These are phyloP conservation scores for Chlamydomonas reinhardtii DNA, from an alignment of 163 green algal species.

Conservation along the genomic window DNA sequence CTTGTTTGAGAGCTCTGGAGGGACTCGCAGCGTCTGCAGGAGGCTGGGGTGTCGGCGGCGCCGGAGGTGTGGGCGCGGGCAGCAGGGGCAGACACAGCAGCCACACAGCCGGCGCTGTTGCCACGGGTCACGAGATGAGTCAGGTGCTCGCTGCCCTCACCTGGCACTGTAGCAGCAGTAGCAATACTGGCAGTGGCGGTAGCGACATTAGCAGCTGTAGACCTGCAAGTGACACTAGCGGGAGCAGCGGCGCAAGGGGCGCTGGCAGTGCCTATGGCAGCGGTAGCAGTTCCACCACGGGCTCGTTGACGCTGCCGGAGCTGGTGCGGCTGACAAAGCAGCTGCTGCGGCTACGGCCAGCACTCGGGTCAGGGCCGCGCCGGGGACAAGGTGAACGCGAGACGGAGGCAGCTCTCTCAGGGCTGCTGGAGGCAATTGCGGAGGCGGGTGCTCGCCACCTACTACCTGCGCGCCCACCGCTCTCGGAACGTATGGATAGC, in stretches of 20 bases:
- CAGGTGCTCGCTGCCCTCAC: too few species aligned
- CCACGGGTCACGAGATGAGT: too few species aligned
- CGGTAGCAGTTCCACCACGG: not conserved
- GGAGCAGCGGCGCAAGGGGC: too few species aligned
- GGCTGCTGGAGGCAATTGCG: not conserved
- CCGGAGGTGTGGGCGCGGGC: too few species aligned
- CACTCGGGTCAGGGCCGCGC: not conserved
- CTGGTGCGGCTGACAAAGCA: not conserved
- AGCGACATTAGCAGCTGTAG: not conserved
- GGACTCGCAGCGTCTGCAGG: too few species aligned
- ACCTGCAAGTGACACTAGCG: not conserved
- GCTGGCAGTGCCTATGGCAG: not conserved
- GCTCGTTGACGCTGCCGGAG: not conserved
- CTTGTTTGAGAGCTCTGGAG: too few species aligned
- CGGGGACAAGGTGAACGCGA: not conserved
- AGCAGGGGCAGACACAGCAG: too few species aligned
- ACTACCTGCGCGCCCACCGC: not conserved
- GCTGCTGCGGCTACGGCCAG: slow-evolving; percentile 12
- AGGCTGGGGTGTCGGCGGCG: too few species aligned
- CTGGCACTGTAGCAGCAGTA: too few species aligned
- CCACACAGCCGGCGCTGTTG: too few species aligned
- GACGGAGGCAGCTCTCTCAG: not conserved
- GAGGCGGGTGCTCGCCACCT: not conserved
- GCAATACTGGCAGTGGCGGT: not conserved
- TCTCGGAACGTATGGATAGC: not conserved